Evolutionary conservation across 2,329 filamentous ascomycete species (phyloP).

Genomic region (Nothophaeocryptopus gaeumannii): DNA sequence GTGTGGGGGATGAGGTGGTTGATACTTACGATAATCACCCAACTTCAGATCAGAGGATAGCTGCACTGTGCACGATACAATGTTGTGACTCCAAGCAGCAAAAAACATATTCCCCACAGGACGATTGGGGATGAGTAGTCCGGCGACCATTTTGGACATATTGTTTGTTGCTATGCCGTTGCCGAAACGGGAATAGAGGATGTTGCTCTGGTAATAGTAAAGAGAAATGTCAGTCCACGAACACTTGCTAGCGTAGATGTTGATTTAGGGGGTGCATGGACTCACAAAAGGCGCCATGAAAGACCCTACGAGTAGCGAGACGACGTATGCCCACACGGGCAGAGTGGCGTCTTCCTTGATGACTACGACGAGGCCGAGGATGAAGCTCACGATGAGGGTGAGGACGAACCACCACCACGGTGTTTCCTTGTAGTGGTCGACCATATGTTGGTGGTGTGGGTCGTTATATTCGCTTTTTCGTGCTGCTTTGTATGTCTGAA

Average conservation of each 20-base stretch:
- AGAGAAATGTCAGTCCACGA: not conserved
- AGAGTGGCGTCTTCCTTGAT: slow-evolving; percentile 34
- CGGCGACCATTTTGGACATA: slow-evolving; percentile 57
- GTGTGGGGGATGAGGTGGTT: not conserved
- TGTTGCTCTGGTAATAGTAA: slow-evolving; percentile 37
- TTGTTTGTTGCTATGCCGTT: slow-evolving; percentile 60
- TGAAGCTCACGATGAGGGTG: slow-evolving; percentile 33
- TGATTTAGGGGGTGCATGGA: too few species aligned
- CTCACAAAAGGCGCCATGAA: slow-evolving; percentile 49
- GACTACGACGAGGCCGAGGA: slow-evolving; percentile 28
- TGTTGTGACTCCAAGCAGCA: slow-evolving; percentile 58
- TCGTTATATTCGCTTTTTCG: slow-evolving; percentile 47
- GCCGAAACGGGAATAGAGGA: slow-evolving; percentile 43
- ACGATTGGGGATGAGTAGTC: slow-evolving; percentile 50
- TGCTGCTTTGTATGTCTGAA: slow-evolving; percentile 47
- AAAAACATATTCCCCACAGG: slow-evolving; percentile 60
- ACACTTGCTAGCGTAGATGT: not conserved
- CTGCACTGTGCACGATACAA: slow-evolving; percentile 51
- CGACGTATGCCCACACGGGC: slow-evolving; percentile 35
- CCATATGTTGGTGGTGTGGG: slow-evolving; percentile 54
- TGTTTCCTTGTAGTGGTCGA: slow-evolving; percentile 52
- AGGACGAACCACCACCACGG: slow-evolving; percentile 38
- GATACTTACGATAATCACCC: slow-evolving; percentile 54
- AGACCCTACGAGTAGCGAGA: slow-evolving; percentile 22
- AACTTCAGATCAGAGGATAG: slow-evolving; percentile 56